phyloP scores from a whole-genome alignment of 805 yeast species.

The Sungouiozyma intestinalis region DNA sequence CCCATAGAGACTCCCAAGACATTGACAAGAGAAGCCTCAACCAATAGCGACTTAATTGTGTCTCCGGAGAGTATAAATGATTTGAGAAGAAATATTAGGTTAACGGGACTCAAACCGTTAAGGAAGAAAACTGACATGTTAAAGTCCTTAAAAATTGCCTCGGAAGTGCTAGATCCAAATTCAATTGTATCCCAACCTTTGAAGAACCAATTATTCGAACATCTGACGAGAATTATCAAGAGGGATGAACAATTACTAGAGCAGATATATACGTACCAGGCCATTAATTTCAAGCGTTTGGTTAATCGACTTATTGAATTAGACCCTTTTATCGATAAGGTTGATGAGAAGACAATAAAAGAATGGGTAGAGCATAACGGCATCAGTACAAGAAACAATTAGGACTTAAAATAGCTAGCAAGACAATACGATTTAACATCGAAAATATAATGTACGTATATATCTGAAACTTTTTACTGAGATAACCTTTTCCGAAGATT shows the following conservation, averaged over 20 bases:
- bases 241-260: conserved; percentile 16
- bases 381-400: conserved; percentile 10
- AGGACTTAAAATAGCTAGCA: neutral
- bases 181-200: conserved; percentile 8
- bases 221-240: conserved; percentile 15
- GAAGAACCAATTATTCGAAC: conserved; percentile 12
- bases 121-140: conserved; percentile 21
- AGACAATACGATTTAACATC: neutral
- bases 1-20: neutral
- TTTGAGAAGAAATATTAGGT: conserved; percentile 15
- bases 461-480: too few species aligned
- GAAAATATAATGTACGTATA: too few species aligned
- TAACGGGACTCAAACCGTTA: conserved; percentile 23
- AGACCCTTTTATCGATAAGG: conserved; percentile 21
- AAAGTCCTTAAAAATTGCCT: conserved; percentile 20
- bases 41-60: conserved; percentile 2
- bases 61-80: conserved; percentile 18
- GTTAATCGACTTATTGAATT: conserved; percentile 10
- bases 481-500: too few species aligned
- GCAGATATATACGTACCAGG: conserved; percentile 23
- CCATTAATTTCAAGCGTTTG: conserved; percentile 16
- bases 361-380: conserved; percentile 28
- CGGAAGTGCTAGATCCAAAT: conserved; percentile 11
- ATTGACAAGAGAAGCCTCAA: neutral
- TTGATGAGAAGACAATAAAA: conserved; percentile 22